A percentile compares a stretch with the other conserved stretches of the same genome.
These are phyloP conservation scores for Xylariaceae sp. DNA, from an alignment of 2,329 filamentous ascomycete species.

Conservation along the genomic window DNA sequence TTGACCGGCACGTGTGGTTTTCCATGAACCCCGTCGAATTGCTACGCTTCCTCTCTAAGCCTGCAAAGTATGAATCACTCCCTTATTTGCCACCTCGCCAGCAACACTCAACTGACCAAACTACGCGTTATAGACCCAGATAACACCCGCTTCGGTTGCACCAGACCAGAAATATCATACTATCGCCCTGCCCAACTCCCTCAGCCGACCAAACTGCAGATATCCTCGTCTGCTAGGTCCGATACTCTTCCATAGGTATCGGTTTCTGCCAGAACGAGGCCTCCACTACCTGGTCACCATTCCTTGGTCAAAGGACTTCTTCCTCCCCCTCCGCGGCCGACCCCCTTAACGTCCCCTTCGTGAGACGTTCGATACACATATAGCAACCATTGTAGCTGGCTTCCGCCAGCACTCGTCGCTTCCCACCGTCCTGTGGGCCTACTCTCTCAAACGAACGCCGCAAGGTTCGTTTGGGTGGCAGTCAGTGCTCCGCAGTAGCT, in stretches of 20 bases:
- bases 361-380: constrained; percentile 63
- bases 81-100: not conserved
- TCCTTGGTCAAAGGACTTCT: constrained; percentile 82
- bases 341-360: constrained; percentile 86
- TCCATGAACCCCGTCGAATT: constrained; percentile 93
- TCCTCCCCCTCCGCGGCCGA: constrained; percentile 80
- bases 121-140: constrained; percentile 55
- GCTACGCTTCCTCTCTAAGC: constrained; percentile 91
- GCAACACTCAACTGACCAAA: constrained; percentile 5
- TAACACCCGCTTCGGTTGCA: constrained; percentile 56
- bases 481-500: constrained; percentile 90
- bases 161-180: constrained; percentile 20
- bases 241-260: constrained; percentile 84
- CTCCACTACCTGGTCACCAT: constrained; percentile 74
- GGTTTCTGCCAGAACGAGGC: constrained; percentile 75
- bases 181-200: constrained; percentile 19
- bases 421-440: constrained; percentile 83
- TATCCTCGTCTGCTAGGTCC: constrained; percentile 80
- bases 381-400: constrained; percentile 73
- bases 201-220: constrained; percentile 51
- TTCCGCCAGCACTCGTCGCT: constrained; percentile 75
- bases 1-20: constrained; percentile 45
- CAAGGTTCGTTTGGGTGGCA: constrained; percentile 97
- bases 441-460: constrained; percentile 94
- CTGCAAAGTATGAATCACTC: constrained; percentile 74